Base-by-base conservation (phyloP, 208 protist species). In the Trypanosoma cruzi region DNA sequence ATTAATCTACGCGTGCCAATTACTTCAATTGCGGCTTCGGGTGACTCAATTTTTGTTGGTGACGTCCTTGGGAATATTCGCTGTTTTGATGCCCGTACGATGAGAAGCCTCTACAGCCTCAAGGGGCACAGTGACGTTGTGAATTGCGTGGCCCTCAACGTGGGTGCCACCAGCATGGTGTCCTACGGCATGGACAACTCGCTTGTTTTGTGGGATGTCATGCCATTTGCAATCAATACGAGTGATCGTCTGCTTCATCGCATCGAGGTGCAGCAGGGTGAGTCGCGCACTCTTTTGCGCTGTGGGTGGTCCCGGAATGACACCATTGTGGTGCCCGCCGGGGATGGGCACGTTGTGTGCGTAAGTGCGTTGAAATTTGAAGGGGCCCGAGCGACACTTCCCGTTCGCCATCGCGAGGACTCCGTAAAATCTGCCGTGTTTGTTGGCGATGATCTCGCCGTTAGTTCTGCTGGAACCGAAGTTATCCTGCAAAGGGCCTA, bases 191-290 rank as follows among this genome's bases (percentile, higher is more conserved):
- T 90, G 75, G 76, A 86, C 63, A 77, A 75, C 29, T 66, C 58
- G 6, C 75, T 78, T 26, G 48, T 67, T 24, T 29, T 88, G 24
- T 65, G 89, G 52, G 85, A 96, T 67, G 78, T 76, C 31, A 71
- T 88, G 64, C 90, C 90, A 13, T 96, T 94, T 75, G 87, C 88
- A 3, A 60, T 87, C n/a, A 83, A 46, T 20, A 64, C 62, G 1
- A 75, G 40, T 24, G 85, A 92, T 37, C 83, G 90, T 26, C 52
- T 89, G 8, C 60, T 88, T 34, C 71, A 72, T 2, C 31, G 68
- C 3, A 65, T 73, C 7, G 46, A 75, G 14, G 57, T 96, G 22
- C 63, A 64, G 8, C 58, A 80, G 16, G 79, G 74, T 60, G 79
- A 79, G 10, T 67, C 74, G 10, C 71, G 74, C 10, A 52, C 55